Evolutionary conservation across 192 early-diverging fungal species (phyloP), one percentile per base, ranked within the genome.

Genomic region (Diversispora epigaea): DNA sequence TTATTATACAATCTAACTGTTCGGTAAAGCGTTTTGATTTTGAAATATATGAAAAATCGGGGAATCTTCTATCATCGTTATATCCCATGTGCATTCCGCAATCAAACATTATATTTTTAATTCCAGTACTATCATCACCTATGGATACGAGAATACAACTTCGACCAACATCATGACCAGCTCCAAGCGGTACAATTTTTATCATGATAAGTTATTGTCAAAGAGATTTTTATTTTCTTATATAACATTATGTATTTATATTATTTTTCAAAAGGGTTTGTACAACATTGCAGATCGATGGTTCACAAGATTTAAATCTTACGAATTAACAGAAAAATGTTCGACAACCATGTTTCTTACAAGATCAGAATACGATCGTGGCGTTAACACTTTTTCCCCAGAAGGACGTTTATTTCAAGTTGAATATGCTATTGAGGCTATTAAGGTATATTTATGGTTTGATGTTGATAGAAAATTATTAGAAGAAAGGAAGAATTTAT

Each of bases 331-430:
- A 32, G 25, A 32, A 32, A 32, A 32, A 1, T n/a, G n/a, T 32
- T 32, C 25, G 25, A 32, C 25, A 2, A 32, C 25, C 25, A 32
- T 89, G 89, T 90, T 90, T 80, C 78, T 91, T 58, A 90, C 87
- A 75, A 92, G 94, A 75, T 93, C 92, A 75, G 96, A 99, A 87
- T 99, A 99, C 85, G 97, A 99, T 85, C 92, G 96, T 71, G 98
- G 98, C 58, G 98, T 99, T 77, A 98, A 98, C 84, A 99, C 98
- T 58, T 99, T 99, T 84, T 96, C 94, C 32, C 98, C 98, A 61
- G 98, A 99, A 84, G 98, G 98, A 70, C 94, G 98, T 80, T 87
- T 98, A 65, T 99, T 98, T 89, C 98, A 99, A 84, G 98, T 99
- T 68, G 98, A 99, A 86, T 99, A 99, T 82, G 98, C 96, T 61